phyloP scores from a whole-genome alignment of 2,329 filamentous ascomycete species.

The Rutstroemia sp. region DNA sequence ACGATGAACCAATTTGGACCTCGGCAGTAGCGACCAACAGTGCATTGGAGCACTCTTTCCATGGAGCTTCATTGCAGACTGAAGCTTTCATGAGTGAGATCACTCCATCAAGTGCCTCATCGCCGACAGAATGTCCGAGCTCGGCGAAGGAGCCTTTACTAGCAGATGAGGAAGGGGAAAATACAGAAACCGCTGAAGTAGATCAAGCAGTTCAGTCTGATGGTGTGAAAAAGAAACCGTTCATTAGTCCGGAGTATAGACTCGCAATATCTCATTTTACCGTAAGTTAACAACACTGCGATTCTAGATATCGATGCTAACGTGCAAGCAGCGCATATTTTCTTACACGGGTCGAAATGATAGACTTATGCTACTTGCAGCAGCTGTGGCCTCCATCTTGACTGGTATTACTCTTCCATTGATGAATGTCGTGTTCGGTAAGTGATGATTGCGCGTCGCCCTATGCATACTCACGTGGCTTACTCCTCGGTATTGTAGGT shows the following conservation, averaged over 20 bases:
- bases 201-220: not conserved
- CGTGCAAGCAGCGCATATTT: conserved; percentile 17
- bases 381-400: conserved; percentile 41
- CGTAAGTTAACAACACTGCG: not conserved
- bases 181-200: not conserved
- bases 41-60: not conserved
- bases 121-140: not conserved
- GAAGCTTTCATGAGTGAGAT: not conserved
- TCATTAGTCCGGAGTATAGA: conserved; percentile 1
- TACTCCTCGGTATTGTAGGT: conserved; percentile 10
- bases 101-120: not conserved
- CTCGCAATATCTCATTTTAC: conserved; percentile 1
- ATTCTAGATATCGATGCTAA: not conserved
- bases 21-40: too few species aligned
- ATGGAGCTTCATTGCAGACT: not conserved
- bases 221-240: not conserved
- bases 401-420: conserved; percentile 48
- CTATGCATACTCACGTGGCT: not conserved
- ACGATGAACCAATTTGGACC: not conserved
- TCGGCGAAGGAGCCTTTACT: conserved; percentile 4
- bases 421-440: conserved; percentile 50
- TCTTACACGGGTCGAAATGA: conserved; percentile 15
- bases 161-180: not conserved
- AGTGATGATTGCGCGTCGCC: conserved; percentile 22
- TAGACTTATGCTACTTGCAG: conserved; percentile 23